Percentiles rank a stretch among this genome's conserved stretches.
Evolutionary conservation across 2,329 filamentous ascomycete genomes (phyloP).

Genomic region (Stagonosporopsis vannaccii): DNA sequence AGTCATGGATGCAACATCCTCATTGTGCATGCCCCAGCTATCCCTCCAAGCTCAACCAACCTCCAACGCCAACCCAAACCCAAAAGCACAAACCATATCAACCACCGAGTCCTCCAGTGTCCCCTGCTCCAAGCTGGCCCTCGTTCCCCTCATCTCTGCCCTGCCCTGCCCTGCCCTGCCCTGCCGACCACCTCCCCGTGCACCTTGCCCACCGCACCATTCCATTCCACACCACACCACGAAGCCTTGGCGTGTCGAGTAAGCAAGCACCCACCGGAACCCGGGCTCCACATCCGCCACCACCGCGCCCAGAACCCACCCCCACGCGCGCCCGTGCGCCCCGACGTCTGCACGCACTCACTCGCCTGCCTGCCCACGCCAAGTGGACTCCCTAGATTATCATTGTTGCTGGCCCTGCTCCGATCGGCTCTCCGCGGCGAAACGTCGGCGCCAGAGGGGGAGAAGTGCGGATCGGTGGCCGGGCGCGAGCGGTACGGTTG

Average conservation of each 20-base stretch:
- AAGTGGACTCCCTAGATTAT: too few species aligned
- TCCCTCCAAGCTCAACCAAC: too few species aligned
- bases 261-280: not conserved
- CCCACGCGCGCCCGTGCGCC: not conserved
- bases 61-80: too few species aligned
- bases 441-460: not conserved
- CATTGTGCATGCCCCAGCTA: too few species aligned
- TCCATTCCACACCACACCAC: too few species aligned
- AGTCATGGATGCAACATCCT: too few species aligned
- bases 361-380: not conserved
- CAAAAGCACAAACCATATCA: too few species aligned
- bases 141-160: not conserved
- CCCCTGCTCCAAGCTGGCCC: too few species aligned
- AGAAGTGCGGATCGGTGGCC: not conserved
- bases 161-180: not conserved
- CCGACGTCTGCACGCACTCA: too few species aligned
- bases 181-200: too few species aligned
- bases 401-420: not conserved
- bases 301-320: not conserved
- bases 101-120: not conserved
- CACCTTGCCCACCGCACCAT: not conserved
- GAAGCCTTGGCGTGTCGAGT: too few species aligned
- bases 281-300: not conserved
- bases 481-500: too few species aligned
- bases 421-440: not conserved